Percentiles rank a stretch among this genome's conserved stretches.
These are phyloP conservation scores for Podila verticillata DNA, from an alignment of 192 early-diverging fungal species.

Conservation along the genomic window DNA sequence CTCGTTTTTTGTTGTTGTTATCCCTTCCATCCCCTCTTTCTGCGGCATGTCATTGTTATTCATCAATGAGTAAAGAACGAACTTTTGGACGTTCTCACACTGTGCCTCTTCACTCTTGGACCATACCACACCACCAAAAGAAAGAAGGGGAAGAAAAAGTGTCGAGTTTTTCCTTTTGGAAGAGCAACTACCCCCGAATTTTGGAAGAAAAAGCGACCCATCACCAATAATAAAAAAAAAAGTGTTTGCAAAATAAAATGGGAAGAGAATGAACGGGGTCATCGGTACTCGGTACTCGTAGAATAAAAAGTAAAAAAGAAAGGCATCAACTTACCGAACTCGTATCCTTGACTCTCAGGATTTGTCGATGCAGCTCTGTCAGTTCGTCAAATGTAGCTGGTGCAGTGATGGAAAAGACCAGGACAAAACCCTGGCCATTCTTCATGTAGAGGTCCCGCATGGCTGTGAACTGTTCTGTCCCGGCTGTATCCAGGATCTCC, in stretches of 20 bases:
- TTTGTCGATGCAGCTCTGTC: slow-evolving; percentile 71
- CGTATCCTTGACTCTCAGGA: slow-evolving; percentile 84
- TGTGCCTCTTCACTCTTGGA: too few species aligned
- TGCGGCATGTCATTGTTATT: too few species aligned
- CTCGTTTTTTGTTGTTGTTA: too few species aligned
- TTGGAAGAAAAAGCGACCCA: too few species aligned
- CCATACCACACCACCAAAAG: too few species aligned
- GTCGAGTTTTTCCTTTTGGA: too few species aligned
- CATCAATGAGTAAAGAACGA: too few species aligned
- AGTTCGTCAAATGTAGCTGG: slow-evolving; percentile 83
- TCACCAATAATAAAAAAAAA: background rate
- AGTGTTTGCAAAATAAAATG: background rate
- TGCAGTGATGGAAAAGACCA: slow-evolving; percentile 85
- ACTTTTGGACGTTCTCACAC: too few species aligned
- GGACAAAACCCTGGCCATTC: slow-evolving; percentile 88
- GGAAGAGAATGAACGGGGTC: background rate
- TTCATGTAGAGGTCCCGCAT: slow-evolving; percentile 93
- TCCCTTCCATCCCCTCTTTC: too few species aligned
- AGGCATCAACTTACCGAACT: slow-evolving; percentile 56
- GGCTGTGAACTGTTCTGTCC: slow-evolving; percentile 70
- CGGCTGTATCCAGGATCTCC: slow-evolving; percentile 93
- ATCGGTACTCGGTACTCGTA: too few species aligned
- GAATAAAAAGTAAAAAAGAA: background rate
- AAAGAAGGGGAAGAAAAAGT: too few species aligned
- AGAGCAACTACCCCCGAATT: too few species aligned